phyloP scores from a whole-genome alignment of 345 rosid genomes.

The Linum lewisii region DNA sequence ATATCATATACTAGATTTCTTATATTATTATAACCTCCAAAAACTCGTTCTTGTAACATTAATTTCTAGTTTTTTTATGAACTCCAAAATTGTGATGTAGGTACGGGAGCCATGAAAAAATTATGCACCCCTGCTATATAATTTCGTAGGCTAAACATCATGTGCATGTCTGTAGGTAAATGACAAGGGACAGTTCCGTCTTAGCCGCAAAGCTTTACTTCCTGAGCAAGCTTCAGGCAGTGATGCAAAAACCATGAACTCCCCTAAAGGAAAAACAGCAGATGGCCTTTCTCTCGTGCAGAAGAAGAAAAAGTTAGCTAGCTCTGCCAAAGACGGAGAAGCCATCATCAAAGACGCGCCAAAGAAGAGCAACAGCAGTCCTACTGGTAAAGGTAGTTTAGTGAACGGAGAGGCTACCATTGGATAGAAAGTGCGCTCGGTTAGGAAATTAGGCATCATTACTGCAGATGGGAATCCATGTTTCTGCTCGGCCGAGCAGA shows the following conservation, averaged over 20 bases:
- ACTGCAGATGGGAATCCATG: no score
- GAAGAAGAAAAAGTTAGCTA: slow-evolving; percentile 46
- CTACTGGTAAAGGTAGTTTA: slow-evolving; percentile 34
- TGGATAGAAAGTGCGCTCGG: slow-evolving; percentile 23
- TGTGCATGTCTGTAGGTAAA: slow-evolving; percentile 45
- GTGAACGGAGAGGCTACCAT: slow-evolving; percentile 59
- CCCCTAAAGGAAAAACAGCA: slow-evolving; percentile 27
- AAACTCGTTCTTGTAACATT: no score
- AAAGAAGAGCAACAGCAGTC: slow-evolving; percentile 26
- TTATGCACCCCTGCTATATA: background rate
- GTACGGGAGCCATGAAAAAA: background rate
- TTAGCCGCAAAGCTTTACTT: slow-evolving; percentile 76
- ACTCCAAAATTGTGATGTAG: no score
- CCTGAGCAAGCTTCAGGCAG: slow-evolving; percentile 44
- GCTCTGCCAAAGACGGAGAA: slow-evolving; percentile 35
- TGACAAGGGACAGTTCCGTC: slow-evolving; percentile 92
- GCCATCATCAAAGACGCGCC: slow-evolving; percentile 25
- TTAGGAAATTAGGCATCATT: slow-evolving; percentile 7
- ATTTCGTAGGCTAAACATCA: background rate
- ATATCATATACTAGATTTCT: no score
- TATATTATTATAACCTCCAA: no score
- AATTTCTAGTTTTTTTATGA: no score
- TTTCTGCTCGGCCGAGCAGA: no score
- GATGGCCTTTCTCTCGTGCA: slow-evolving; percentile 32
- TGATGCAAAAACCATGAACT: slow-evolving; percentile 18